A percentile compares a stretch with the other conserved stretches of the same genome.
phyloP scores from a whole-genome alignment of 2,329 filamentous ascomycete genomes.

The Penicillium sp. region DNA sequence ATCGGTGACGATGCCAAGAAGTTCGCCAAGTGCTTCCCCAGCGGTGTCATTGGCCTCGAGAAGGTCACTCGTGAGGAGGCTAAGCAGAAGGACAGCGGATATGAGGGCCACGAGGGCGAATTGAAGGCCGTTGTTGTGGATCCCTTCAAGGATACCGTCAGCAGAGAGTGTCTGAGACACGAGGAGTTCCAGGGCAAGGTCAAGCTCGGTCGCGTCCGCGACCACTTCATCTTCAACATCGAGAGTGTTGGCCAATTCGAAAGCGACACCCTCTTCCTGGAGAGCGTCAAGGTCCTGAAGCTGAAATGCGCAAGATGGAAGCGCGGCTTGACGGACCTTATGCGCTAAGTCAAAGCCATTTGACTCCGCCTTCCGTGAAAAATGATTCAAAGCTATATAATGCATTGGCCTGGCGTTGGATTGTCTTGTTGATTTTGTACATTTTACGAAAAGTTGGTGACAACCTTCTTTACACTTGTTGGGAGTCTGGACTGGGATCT shows the following conservation, averaged over 20 bases:
- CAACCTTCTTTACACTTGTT: no score
- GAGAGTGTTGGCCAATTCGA: constrained; percentile 94
- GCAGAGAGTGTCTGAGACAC: constrained; percentile 82
- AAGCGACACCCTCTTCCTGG: constrained; percentile 85
- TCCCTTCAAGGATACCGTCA: constrained; percentile 89
- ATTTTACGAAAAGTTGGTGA: no score
- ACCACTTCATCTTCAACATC: constrained; percentile 95
- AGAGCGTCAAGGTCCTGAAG: constrained; percentile 76
- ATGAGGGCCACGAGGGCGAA: constrained; percentile 68
- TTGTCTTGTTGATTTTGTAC: no score
- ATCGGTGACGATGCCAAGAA: constrained; percentile 77
- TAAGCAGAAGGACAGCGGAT: constrained; percentile 50
- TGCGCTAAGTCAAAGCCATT: constrained; percentile 28
- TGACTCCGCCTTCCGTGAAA: no score
- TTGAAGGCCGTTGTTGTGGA: constrained; percentile 78
- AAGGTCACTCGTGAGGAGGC: constrained; percentile 61
- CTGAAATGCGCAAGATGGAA: constrained; percentile 59
- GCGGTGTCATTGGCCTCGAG: constrained; percentile 75
- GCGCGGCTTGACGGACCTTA: constrained; percentile 37
- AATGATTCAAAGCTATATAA: no score
- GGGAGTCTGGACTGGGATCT: no score
- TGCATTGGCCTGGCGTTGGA: no score
- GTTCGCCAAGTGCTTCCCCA: constrained; percentile 80
- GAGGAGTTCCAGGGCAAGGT: constrained; percentile 92
- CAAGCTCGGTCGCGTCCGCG: constrained; percentile 75